Conservation (phyloP, 1,139 yeast species). For the Sugiyamaella japonica region DNA sequence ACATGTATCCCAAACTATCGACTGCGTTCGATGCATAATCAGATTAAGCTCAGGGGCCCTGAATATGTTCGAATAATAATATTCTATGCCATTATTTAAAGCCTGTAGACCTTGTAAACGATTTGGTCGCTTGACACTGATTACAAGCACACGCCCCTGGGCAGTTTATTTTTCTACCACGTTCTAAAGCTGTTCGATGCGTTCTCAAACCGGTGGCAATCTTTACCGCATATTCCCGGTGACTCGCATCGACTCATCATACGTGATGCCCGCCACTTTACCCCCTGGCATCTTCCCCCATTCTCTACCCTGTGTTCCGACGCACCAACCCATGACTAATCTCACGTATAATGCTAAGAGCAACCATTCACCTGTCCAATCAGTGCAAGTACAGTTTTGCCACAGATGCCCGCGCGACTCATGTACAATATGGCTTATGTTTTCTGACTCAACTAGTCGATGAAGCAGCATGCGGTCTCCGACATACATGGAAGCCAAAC, state of each 20-base stretch:
- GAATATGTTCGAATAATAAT: not conserved
- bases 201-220: no score
- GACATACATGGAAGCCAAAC: not conserved
- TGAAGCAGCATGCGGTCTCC: not conserved
- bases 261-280: not conserved
- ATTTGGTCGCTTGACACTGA: no score
- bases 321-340: slow-evolving; percentile 7
- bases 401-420: not conserved
- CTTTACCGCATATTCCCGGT: no score
- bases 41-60: not conserved
- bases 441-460: no score
- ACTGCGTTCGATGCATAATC: not conserved
- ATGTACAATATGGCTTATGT: not conserved
- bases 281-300: not conserved
- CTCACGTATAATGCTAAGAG: not conserved
- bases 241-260: not conserved
- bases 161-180: no score
- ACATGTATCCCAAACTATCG: no score
- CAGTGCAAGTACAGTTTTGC: not conserved
- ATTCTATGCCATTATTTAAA: not conserved
- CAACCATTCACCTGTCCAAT: no score
- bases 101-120: no score
- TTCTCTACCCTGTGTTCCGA: no score
- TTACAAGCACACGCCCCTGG: no score
- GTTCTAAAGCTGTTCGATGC: no score